These are phyloP conservation scores for Nigrospora sphaerica DNA, from an alignment of 2,329 filamentous ascomycete genomes.

Conservation along the genomic window DNA sequence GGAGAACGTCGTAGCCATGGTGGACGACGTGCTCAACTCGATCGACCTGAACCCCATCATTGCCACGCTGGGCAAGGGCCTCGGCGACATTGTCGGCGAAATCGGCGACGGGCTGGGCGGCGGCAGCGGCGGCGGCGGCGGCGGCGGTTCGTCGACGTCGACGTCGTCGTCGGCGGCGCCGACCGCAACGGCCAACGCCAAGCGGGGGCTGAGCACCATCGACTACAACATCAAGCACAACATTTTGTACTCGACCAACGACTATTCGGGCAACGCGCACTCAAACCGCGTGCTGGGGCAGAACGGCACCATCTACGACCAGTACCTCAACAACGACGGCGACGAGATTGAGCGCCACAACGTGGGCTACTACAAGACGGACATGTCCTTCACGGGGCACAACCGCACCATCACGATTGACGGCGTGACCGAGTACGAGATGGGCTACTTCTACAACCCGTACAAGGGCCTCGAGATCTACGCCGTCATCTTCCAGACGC, in stretches of 20 bases:
- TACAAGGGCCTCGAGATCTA: slow-evolving; percentile 38
- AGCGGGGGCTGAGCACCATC: slow-evolving; percentile 11
- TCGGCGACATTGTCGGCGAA: slow-evolving; percentile 40
- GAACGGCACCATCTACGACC: slow-evolving; percentile 46
- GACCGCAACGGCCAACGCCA: slow-evolving; percentile 9
- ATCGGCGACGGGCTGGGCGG: slow-evolving; percentile 20
- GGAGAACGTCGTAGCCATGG: slow-evolving; percentile 52
- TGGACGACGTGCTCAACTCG: slow-evolving; percentile 48
- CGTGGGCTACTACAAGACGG: slow-evolving; percentile 40
- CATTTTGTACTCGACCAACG: slow-evolving; percentile 54
- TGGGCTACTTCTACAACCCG: slow-evolving; percentile 46
- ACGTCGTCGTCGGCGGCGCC: slow-evolving; percentile 6
- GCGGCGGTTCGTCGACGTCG: slow-evolving; percentile 2
- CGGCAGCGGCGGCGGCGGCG: slow-evolving; percentile 5
- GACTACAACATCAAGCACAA: slow-evolving; percentile 45
- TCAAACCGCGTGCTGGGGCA: slow-evolving; percentile 50
- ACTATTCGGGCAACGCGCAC: slow-evolving; percentile 48
- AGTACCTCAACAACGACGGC: slow-evolving; percentile 47
- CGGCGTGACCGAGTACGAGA: slow-evolving; percentile 37
- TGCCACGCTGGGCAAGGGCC: slow-evolving; percentile 43
- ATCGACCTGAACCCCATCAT: slow-evolving; percentile 55
- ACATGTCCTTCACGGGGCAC: slow-evolving; percentile 50
- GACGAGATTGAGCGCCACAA: slow-evolving; percentile 30
- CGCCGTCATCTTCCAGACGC: slow-evolving; percentile 41
- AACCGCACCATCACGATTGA: slow-evolving; percentile 37